Evolutionary conservation across 2,329 filamentous ascomycete species (phyloP).

Genomic region (Diplodia seriata): DNA sequence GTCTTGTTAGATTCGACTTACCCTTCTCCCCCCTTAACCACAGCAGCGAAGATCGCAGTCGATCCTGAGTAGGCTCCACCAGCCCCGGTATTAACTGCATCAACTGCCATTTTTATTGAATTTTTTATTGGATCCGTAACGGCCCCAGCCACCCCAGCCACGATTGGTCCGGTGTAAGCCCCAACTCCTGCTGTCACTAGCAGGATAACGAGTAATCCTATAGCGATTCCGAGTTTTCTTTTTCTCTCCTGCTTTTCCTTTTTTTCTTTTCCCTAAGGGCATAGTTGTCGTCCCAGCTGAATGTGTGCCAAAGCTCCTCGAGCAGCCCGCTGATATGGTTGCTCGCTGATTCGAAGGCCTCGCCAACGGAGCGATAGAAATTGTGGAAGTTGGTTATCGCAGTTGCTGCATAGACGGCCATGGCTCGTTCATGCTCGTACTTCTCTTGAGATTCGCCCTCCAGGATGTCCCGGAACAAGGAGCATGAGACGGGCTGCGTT

Average conservation of each 20-base stretch:
- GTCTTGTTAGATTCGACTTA: background rate
- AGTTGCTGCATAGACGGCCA: background rate
- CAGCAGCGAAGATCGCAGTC: background rate
- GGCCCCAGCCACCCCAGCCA: too few relatives aligned
- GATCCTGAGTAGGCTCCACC: background rate
- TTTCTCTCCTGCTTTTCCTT: background rate
- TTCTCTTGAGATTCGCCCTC: background rate
- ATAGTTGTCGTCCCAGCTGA: background rate
- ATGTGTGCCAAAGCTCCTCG: background rate
- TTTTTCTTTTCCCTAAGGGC: too few relatives aligned
- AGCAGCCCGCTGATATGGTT: background rate
- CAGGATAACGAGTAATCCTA: background rate
- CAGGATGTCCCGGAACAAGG: background rate
- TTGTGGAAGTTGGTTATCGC: constrained; percentile 2
- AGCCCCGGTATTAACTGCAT: background rate
- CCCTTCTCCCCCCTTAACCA: background rate
- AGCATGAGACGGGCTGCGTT: background rate
- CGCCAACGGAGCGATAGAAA: background rate
- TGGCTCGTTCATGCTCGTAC: background rate
- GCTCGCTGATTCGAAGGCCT: background rate
- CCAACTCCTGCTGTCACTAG: too few relatives aligned
- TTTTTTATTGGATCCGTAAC: too few relatives aligned
- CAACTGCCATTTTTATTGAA: too few relatives aligned
- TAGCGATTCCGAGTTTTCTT: background rate
- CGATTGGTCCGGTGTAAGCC: too few relatives aligned